Base-by-base conservation (phyloP, 768 basidiomycete species). In the Auriscalpium vulgare region DNA sequence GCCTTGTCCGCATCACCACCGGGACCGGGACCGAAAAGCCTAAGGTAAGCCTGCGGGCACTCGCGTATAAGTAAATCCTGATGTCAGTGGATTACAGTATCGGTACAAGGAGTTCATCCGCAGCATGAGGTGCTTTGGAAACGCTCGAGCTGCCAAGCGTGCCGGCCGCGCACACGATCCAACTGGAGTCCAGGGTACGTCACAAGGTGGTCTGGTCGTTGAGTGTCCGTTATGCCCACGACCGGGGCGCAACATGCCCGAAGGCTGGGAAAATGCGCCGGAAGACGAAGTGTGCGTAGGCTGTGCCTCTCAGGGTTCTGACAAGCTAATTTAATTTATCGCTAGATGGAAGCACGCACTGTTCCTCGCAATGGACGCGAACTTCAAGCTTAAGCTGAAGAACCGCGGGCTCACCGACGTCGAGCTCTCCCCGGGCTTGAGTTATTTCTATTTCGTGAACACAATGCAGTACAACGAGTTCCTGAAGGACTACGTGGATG, bases 331-430 rank as follows among this genome's bases (percentile, higher is more conserved):
- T 47, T 35, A 7, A 35, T 43, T 21, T 3, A 17, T 21, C 21
- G 6, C 21, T 36, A 53, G 51, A 37, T 53, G 51, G 44, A 23
- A 44, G 47, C 53, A 37, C 37, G 17, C 34, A 29, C 7, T 56
- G 16, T 10, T 44, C 66, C 68, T 59, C 6, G 49, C 53, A 9
- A 21, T 54, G 10, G 49, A 58, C 43, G 53, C 49, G 17, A 58
- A 58, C 44, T 58, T 58, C 37, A 43, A 51, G 43, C 29, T 58
- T n/a, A 53, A 44, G 29, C 47, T 19, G 8, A 49, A 54, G 48
- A 44, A 54, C 16, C 47, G 49, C 3, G 35, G 43, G n/a, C 11
- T 50, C 11, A 9, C 6, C 3, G 53, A 54, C 45, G 17, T 44
- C 5, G 40, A 29, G 16, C 49, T 58, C 8, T 35, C 19, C 3